Evolutionary conservation across 139 green algal species (phyloP), one percentile per base, ranked within the genome.

Genomic region (Closterium sp.): DNA sequence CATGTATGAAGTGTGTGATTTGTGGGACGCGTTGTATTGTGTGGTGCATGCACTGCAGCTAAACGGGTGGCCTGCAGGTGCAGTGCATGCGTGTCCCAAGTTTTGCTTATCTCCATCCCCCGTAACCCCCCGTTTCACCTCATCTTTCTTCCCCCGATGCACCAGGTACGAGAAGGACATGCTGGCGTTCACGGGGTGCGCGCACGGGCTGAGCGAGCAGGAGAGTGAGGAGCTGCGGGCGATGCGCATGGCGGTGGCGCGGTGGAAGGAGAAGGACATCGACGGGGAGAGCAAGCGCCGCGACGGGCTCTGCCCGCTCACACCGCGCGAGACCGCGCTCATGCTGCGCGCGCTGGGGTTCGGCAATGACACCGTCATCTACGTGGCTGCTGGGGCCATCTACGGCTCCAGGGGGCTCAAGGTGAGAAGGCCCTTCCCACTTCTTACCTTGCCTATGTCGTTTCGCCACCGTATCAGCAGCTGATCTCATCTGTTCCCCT

Each of bases 261-360:
- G 90, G 27, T 94, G 91, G 91, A 94, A 92, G 88, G 91, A 94
- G 89, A 94, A 94, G 89, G 91, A 94, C 34, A 94, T 94, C 79
- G 89, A 94, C 34, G 70, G 70, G 31, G 89, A 94, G 34, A 91
- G 4, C 31, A 45, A 31, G 89, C 89, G 91, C 31, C 31, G 27
- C 4, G 89, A 88, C 31, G 91, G 91, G 21, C 31, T 84, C 10
- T 94, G 91, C 89, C 91, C 91, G 62, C 88, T 94, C 24, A 94
- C 91, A 28, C 91, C 91, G 29, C 21, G 73, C n/a, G 91, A 94
- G 88, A 79, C 79, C 2, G 88, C 89, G 7, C 21, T 89, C 11
- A 38, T 94, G n/a, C 91, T 94, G 9, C 21, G 73, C 11, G 91
- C 91, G 45, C 45, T 94, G 31, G 91, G 89, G 30, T 94, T 91